These are phyloP conservation scores for Pythium guiyangense DNA, from an alignment of 352 stramenopile species.

Conservation along the genomic window DNA sequence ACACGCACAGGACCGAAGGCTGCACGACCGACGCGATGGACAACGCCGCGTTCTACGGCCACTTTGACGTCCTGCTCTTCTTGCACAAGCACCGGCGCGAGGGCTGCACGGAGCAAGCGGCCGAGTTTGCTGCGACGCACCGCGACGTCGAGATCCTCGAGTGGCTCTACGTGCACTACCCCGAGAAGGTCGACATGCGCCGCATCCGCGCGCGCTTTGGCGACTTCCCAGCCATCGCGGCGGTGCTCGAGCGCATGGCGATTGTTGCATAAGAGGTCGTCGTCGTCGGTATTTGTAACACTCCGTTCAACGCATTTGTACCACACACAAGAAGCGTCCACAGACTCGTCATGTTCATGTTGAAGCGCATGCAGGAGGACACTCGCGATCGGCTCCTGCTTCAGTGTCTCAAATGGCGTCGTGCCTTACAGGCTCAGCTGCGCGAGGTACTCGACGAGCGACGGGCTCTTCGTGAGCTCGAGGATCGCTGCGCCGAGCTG, in stretches of 20 bases:
- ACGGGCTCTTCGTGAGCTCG: conserved; percentile 63
- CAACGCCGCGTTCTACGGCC: conserved; percentile 21
- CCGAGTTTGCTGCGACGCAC: conserved; percentile 17
- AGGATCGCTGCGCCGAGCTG: conserved; percentile 65
- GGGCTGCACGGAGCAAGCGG: conserved; percentile 17
- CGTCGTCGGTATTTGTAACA: not conserved
- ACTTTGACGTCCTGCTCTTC: conserved; percentile 24
- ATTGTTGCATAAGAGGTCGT: not conserved
- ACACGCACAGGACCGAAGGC: conserved; percentile 14
- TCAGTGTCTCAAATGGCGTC: no score
- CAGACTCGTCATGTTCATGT: no score
- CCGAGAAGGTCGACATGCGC: conserved; percentile 11
- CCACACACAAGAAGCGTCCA: not conserved
- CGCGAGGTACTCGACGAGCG: conserved; percentile 59
- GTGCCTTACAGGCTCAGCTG: conserved; percentile 50
- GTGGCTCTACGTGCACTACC: conserved; percentile 14
- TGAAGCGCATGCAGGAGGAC: no score
- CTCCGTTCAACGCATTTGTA: no score
- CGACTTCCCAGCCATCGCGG: conserved; percentile 1
- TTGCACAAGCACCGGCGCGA: conserved; percentile 14
- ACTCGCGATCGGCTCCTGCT: no score
- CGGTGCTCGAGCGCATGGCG: conserved; percentile 5
- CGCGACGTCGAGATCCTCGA: conserved; percentile 16
- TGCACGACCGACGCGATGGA: conserved; percentile 25
- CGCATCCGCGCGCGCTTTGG: conserved; percentile 9